Evolutionary conservation across 163 green algal species (phyloP).

Genomic region (Chloromonas sp.): DNA sequence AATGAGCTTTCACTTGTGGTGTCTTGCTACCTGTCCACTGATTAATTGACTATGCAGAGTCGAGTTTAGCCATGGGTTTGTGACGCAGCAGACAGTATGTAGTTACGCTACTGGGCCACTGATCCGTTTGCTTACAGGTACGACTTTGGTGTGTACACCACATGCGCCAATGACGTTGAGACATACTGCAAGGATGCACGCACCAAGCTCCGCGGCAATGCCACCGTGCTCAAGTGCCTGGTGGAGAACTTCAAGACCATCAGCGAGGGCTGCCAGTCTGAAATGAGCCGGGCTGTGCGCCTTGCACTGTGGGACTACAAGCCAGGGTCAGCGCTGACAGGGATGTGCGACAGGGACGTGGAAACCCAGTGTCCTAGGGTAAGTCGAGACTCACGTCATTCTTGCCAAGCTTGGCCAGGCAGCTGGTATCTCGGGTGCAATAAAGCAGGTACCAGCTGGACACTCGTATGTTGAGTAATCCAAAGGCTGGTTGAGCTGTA

Average conservation of each 20-base stretch:
- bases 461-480: too few species aligned
- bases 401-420: too few species aligned
- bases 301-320: constrained; percentile 79
- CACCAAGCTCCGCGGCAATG: constrained; percentile 56
- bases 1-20: too few species aligned
- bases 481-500: too few species aligned
- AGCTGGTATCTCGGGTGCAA: neutral
- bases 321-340: constrained; percentile 47
- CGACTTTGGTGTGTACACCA: constrained; percentile 60
- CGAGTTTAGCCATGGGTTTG: neutral
- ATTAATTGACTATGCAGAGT: too few species aligned
- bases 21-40: too few species aligned
- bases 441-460: neutral
- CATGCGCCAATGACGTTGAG: constrained; percentile 56
- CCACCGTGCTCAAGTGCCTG: constrained; percentile 74
- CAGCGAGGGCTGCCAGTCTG: constrained; percentile 38
- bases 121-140: constrained; percentile 20
- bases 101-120: neutral
- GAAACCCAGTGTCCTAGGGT: constrained; percentile 32
- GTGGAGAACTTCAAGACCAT: constrained; percentile 25
- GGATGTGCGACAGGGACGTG: constrained; percentile 63
- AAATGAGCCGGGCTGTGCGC: constrained; percentile 68
- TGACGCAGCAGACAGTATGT: neutral
- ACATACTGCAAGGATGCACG: constrained; percentile 53
- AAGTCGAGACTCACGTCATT: neutral